Evolutionary conservation across 164 flowering plant species (phyloP), one percentile per base, ranked within the genome.

Genomic region (Kingdonia uniflora): DNA sequence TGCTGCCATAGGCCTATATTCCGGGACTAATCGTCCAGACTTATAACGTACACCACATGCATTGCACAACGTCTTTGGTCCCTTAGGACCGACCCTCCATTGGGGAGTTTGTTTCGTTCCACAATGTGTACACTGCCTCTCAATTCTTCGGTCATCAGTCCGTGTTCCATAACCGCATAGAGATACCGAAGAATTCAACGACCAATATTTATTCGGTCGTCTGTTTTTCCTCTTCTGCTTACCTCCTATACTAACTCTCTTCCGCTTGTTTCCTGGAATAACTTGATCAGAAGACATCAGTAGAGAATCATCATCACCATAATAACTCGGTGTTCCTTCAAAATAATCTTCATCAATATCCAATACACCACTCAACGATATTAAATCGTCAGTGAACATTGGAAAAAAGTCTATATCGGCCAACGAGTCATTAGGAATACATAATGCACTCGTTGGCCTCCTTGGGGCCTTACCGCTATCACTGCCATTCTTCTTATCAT

Each of bases 41-140:
- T 33, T 52, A 24, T 40, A 52, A n/a, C 56, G 21, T 4, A 52
- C 45, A 13, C 56, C 45, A 20, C 45, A 52, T 12, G 45, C 45
- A 39, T 52, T 52, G 14, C 56, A 52, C 10, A 52, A 23, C 11
- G 56, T 52, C n/a, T 52, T 52, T 3, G 56, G 56, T 17, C 56
- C 56, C 33, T 11, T 15, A 11, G 56, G 45, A 2, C 56, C 56
- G 44, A 52, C 16, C 26, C 56, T 52, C 45, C 56, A 52, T 23
- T 52, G 56, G 12, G 56, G 56, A 15, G 56, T 52, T 14, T 52
- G 25, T 44, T 52, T 26, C 19, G 38, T n/a, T 6, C 56, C 45
- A 40, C 56, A 52, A 14, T 52, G 56, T 10, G 3, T 15, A 6
- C 57, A 54, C 33, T 14, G 16, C n/a, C 45, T 40, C 10, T 7